phyloP scores from a whole-genome alignment of 768 basidiomycete genomes.

The Hygrocybe punicea region DNA sequence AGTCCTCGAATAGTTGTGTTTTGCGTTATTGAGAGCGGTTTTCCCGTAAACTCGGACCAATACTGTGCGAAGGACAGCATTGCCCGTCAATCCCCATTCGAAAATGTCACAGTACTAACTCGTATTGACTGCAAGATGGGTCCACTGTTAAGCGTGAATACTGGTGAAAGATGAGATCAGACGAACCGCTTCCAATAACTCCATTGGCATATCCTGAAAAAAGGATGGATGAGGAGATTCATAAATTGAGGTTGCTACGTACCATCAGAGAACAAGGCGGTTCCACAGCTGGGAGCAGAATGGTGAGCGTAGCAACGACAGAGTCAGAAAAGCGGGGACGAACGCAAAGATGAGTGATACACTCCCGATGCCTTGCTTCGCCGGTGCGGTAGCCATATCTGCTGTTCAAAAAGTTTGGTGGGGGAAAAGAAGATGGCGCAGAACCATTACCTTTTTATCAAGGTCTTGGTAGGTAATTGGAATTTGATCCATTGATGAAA shows the following conservation, averaged over 20 bases:
- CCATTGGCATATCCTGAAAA: slow-evolving; percentile 72
- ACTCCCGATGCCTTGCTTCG: slow-evolving; percentile 34
- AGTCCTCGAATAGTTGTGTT: slow-evolving; percentile 57
- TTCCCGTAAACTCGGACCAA: slow-evolving; percentile 68
- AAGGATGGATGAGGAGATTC: slow-evolving; percentile 1
- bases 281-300: slow-evolving; percentile 60
- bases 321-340: slow-evolving; percentile 22
- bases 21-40: slow-evolving; percentile 37
- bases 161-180: slow-evolving; percentile 1
- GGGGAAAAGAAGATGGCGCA: not conserved
- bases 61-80: slow-evolving; percentile 40
- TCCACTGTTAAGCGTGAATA: not conserved
- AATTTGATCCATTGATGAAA: no score
- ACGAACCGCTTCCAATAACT: slow-evolving; percentile 72
- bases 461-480: no score
- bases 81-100: not conserved
- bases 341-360: slow-evolving; percentile 87
- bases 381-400: not conserved
- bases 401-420: no score
- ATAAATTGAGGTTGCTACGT: slow-evolving; percentile 8
- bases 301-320: not conserved
- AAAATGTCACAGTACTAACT: slow-evolving; percentile 38
- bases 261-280: slow-evolving; percentile 87
- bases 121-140: slow-evolving; percentile 54
- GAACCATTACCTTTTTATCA: not conserved